phyloP scores from a whole-genome alignment of 2,329 filamentous ascomycete genomes.

The Claviceps sp. region DNA sequence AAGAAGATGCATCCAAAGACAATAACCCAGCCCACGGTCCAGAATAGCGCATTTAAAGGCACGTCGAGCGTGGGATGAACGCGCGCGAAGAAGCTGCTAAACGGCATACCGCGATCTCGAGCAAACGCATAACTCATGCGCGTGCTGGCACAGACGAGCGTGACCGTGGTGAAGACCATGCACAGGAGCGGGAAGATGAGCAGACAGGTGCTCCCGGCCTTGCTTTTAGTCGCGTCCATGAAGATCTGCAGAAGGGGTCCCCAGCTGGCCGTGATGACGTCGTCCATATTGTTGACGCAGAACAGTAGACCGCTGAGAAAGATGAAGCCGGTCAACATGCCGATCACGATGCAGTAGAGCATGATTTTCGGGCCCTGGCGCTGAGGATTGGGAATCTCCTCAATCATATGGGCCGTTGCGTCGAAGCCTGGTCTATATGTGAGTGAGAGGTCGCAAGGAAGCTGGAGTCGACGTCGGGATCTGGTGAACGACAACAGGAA shows the following conservation, averaged over 20 bases:
- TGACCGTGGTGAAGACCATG: slow-evolving; percentile 49
- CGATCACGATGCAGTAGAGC: slow-evolving; percentile 51
- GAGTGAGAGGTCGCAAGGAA: background rate
- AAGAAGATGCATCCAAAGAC: slow-evolving; percentile 60
- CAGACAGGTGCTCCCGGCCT: slow-evolving; percentile 48
- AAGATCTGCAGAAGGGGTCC: slow-evolving; percentile 52
- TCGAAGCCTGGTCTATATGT: slow-evolving; percentile 26
- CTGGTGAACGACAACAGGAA: too few relatives aligned
- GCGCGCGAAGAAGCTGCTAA: slow-evolving; percentile 36
- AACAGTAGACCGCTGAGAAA: slow-evolving; percentile 53
- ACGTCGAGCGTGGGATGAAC: slow-evolving; percentile 49
- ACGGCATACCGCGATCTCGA: slow-evolving; percentile 49
- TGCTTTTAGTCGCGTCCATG: slow-evolving; percentile 47
- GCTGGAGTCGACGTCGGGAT: background rate
- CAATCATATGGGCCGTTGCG: slow-evolving; percentile 36
- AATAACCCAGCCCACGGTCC: slow-evolving; percentile 48
- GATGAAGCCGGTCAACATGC: slow-evolving; percentile 47
- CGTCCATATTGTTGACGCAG: slow-evolving; percentile 43
- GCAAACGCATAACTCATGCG: slow-evolving; percentile 57
- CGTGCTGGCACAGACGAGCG: slow-evolving; percentile 52
- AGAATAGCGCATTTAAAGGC: slow-evolving; percentile 52
- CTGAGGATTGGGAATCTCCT: slow-evolving; percentile 45
- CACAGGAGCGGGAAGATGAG: slow-evolving; percentile 54
- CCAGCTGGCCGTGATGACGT: slow-evolving; percentile 39
- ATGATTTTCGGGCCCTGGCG: slow-evolving; percentile 51